Evolutionary conservation across 176 grass and related monocot genomes (phyloP), one percentile per base, ranked within the genome.

Genomic region (Areca catechu): DNA sequence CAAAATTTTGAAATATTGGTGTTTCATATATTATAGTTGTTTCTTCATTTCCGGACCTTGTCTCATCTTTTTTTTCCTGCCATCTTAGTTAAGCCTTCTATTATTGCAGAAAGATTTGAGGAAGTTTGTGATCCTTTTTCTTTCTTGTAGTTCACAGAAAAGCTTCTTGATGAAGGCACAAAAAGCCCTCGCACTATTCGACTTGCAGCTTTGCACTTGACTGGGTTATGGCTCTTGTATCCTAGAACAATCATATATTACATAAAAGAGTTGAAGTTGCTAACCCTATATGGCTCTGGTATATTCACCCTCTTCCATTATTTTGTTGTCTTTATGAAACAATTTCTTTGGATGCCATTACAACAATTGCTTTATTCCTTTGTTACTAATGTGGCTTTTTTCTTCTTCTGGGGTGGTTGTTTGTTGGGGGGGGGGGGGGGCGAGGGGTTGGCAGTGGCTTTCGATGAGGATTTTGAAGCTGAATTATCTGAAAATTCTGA

Each of bases 381-480:
- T 49, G 24, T 74, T 24, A 53, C 34, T 19, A 43, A 14, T 43
- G 7, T 3, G 4, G 28, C 49, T 47, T 19, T 65, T 15, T 22
- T 24, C n/a, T 24, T 71, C 55, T 15, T 65, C 61, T 16, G 34
- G 34, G 34, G 34, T n/a, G n/a, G n/a, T n/a, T n/a, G n/a, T n/a
- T n/a, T n/a, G n/a, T 5, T 6, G 30, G 30, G 34, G 9, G 9
- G 34, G 34, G 34, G 34, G n/a, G n/a, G n/a, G n/a, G n/a, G n/a
- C n/a, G n/a, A n/a, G n/a, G n/a, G n/a, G n/a, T n/a, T n/a, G n/a
- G 1, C 10, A 95, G 91, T 90, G 82, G 91, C 91, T 53, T 95
- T 95, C 61, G 91, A 95, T 55, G 91, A 95, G 67, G 91, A 95
- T 86, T 95, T 95, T 65, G 91, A 90, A 84, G 80, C 82, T 58